These are phyloP conservation scores for Metschnikowia drakensbergensis DNA, from an alignment of 805 yeast genomes.

Conservation along the genomic window DNA sequence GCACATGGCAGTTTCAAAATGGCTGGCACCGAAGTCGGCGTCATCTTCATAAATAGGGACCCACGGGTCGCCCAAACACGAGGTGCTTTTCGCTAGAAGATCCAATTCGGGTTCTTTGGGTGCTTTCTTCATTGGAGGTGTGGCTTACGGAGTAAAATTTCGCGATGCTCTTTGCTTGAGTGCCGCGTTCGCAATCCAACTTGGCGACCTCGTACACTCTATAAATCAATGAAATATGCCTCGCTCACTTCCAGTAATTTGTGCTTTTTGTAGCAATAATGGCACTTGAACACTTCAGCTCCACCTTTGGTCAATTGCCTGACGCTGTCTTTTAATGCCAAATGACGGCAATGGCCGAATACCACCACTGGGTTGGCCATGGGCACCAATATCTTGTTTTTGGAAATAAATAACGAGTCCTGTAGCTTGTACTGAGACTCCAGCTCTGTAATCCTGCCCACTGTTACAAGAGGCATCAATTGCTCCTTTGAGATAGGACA, in stretches of 20 bases:
- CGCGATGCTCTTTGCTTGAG: constrained; percentile 7
- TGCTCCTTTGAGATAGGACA: constrained; percentile 46
- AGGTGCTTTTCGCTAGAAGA: constrained; percentile 18
- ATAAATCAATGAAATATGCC: constrained; percentile 38
- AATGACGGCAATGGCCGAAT: constrained; percentile 38
- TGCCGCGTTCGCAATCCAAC: background rate
- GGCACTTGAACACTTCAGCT: constrained; percentile 40
- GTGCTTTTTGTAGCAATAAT: constrained; percentile 44
- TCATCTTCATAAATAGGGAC: constrained; percentile 49
- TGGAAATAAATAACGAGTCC: constrained; percentile 10
- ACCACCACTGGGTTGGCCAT: constrained; percentile 39
- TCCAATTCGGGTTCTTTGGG: constrained; percentile 13
- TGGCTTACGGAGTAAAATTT: background rate
- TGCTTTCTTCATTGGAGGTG: constrained; percentile 6
- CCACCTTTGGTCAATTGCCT: constrained; percentile 39
- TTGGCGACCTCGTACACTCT: background rate
- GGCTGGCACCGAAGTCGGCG: constrained; percentile 48
- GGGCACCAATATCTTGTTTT: constrained; percentile 12
- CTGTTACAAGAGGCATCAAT: constrained; percentile 29
- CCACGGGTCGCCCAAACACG: constrained; percentile 61
- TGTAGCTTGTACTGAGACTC: constrained; percentile 12
- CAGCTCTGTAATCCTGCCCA: constrained; percentile 8
- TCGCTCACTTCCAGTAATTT: constrained; percentile 36
- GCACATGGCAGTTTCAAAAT: constrained; percentile 73
- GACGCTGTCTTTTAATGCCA: constrained; percentile 40